These are phyloP conservation scores for Exidia glandulosa DNA, from an alignment of 768 basidiomycete species.

Conservation along the genomic window DNA sequence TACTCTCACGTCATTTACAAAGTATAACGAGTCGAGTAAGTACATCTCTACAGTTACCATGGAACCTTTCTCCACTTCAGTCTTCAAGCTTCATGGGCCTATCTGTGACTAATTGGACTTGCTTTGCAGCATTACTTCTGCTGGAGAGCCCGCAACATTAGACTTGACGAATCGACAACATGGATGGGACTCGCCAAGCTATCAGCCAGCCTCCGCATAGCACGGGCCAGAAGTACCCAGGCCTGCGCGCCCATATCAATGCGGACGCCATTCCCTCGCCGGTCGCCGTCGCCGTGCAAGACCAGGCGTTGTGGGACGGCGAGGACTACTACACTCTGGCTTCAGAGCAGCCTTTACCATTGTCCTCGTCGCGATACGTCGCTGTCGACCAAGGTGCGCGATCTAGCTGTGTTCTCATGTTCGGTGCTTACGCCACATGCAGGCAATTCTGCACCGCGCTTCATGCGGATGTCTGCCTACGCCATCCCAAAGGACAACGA, in stretches of 20 bases:
- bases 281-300: slow-evolving; percentile 63
- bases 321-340: slow-evolving; percentile 56
- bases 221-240: slow-evolving; percentile 47
- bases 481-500: slow-evolving; percentile 72
- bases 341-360: slow-evolving; percentile 51
- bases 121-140: too few species aligned
- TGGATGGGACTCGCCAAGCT: slow-evolving; percentile 13
- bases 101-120: too few species aligned
- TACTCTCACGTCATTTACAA: too few species aligned
- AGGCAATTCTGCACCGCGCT: slow-evolving; percentile 89
- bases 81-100: too few species aligned
- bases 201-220: slow-evolving; percentile 65
- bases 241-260: slow-evolving; percentile 75
- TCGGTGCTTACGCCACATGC: too few species aligned
- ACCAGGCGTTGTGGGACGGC: slow-evolving; percentile 68
- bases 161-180: not conserved
- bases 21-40: too few species aligned
- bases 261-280: slow-evolving; percentile 87
- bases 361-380: slow-evolving; percentile 77
- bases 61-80: too few species aligned
- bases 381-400: slow-evolving; percentile 80
- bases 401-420: not conserved
- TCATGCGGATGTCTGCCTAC: slow-evolving; percentile 83
- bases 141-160: too few species aligned
- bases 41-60: too few species aligned